Percentiles rank a stretch among this genome's conserved stretches.
Conservation (phyloP, 2,329 filamentous ascomycete species). For the Fusarium mundagurra region DNA sequence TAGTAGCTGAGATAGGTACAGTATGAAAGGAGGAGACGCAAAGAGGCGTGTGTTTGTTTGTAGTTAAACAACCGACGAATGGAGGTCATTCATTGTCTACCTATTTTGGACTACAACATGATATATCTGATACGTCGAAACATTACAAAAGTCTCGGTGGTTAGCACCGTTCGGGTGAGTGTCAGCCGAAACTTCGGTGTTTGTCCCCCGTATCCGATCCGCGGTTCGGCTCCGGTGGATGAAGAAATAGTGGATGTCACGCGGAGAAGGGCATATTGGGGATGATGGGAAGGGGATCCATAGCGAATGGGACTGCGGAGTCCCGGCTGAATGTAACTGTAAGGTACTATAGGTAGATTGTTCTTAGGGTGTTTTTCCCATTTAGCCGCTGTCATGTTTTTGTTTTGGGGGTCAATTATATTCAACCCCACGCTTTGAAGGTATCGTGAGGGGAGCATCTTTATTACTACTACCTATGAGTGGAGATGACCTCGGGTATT, state of each 20-base stretch:
- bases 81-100: neutral
- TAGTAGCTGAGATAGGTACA: neutral
- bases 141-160: neutral
- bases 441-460: neutral
- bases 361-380: neutral
- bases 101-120: neutral
- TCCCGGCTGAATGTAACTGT: neutral
- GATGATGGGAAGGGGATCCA: neutral
- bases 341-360: neutral
- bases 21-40: neutral
- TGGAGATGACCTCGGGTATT: neutral
- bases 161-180: conserved; percentile 2
- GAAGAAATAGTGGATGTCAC: conserved; percentile 3
- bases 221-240: conserved; percentile 24
- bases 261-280: neutral
- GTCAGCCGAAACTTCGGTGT: conserved; percentile 4
- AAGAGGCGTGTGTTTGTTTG: neutral
- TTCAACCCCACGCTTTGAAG: neutral
- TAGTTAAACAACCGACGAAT: neutral
- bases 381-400: neutral
- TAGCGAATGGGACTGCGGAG: neutral
- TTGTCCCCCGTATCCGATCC: conserved; percentile 17
- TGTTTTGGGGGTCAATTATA: neutral
- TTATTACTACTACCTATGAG: neutral
- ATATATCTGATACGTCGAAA: neutral